Conservation (phyloP, 129 eudicot species). For the Dittrichia graveolens region DNA sequence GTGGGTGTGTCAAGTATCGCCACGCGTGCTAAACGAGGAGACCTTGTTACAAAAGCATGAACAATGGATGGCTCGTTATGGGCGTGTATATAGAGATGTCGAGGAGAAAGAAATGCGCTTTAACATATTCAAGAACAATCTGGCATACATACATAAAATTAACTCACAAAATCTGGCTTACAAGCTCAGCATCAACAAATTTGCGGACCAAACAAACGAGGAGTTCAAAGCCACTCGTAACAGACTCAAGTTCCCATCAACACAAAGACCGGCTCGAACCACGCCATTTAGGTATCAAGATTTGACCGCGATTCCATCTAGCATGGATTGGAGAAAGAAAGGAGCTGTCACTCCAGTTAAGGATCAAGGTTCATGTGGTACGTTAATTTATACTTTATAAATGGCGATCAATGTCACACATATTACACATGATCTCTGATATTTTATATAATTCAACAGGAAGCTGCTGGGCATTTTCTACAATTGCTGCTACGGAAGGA, state of each 20-base stretch:
- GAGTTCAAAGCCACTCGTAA: slow-evolving; percentile 41
- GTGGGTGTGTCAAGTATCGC: slow-evolving; percentile 26
- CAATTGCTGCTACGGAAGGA: slow-evolving; percentile 46
- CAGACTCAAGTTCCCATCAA: slow-evolving; percentile 34
- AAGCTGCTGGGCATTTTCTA: slow-evolving; percentile 53
- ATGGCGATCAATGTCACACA: neutral
- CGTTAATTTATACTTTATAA: neutral
- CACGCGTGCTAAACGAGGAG: slow-evolving; percentile 28
- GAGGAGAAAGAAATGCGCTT: slow-evolving; percentile 39
- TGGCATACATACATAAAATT: slow-evolving; percentile 36
- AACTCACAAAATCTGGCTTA: slow-evolving; percentile 29
- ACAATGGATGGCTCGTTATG: slow-evolving; percentile 45
- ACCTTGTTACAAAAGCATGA: slow-evolving; percentile 38
- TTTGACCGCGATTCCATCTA: slow-evolving; percentile 41
- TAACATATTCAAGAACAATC: slow-evolving; percentile 37
- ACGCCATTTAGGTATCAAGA: slow-evolving; percentile 40
- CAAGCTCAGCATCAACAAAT: slow-evolving; percentile 35
- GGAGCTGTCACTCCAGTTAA: slow-evolving; percentile 30
- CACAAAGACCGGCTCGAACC: neutral
- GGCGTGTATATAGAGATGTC: slow-evolving; percentile 39
- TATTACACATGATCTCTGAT: neutral
- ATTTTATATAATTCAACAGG: slow-evolving; percentile 18
- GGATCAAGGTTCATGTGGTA: slow-evolving; percentile 25
- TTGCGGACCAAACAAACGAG: slow-evolving; percentile 43
- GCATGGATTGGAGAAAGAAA: slow-evolving; percentile 30